phyloP scores from a whole-genome alignment of 768 basidiomycete genomes.

The Xerocomellus amylosporus region DNA sequence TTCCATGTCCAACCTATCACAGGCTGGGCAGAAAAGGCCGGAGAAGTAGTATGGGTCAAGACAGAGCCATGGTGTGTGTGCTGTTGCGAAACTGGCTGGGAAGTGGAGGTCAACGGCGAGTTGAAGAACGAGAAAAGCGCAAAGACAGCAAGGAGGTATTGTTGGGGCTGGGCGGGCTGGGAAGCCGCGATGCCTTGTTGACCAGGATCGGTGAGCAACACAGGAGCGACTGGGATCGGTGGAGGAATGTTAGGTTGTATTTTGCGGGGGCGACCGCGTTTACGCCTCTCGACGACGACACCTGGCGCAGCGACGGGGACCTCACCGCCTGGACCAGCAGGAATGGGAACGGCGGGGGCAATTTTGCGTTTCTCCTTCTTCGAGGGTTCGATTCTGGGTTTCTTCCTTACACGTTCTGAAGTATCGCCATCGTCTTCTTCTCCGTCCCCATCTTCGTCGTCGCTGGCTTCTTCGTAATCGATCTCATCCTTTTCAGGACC shows the following conservation, averaged over 20 bases:
- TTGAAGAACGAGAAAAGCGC: constrained; percentile 87
- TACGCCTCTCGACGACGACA: constrained; percentile 67
- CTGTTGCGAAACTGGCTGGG: constrained; percentile 28
- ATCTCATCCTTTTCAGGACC: constrained; percentile 76
- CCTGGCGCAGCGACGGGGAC: constrained; percentile 29
- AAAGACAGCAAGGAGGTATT: constrained; percentile 80
- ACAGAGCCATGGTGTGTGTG: constrained; percentile 62
- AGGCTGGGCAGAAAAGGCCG: constrained; percentile 17
- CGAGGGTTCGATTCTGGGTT: constrained; percentile 46
- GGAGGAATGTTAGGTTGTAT: constrained; percentile 48
- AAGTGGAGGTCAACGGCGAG: constrained; percentile 55
- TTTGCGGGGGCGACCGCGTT: constrained; percentile 81
- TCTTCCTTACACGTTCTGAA: constrained; percentile 59
- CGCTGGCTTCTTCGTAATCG: constrained; percentile 42
- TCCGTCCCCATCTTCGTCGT: constrained; percentile 44
- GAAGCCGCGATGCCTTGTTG: constrained; percentile 14
- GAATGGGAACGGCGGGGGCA: constrained; percentile 29
- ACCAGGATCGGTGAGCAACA: constrained; percentile 15
- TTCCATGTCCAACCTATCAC: constrained; percentile 42
- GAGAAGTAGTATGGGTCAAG: constrained; percentile 39
- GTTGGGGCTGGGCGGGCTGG: constrained; percentile 35
- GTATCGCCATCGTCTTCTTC: constrained; percentile 41
- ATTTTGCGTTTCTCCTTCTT: constrained; percentile 43
- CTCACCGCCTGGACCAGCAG: constrained; percentile 20
- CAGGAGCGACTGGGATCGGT: constrained; percentile 24